phyloP scores from a whole-genome alignment of 768 basidiomycete species.

The Mycena olivaceomarginata region DNA sequence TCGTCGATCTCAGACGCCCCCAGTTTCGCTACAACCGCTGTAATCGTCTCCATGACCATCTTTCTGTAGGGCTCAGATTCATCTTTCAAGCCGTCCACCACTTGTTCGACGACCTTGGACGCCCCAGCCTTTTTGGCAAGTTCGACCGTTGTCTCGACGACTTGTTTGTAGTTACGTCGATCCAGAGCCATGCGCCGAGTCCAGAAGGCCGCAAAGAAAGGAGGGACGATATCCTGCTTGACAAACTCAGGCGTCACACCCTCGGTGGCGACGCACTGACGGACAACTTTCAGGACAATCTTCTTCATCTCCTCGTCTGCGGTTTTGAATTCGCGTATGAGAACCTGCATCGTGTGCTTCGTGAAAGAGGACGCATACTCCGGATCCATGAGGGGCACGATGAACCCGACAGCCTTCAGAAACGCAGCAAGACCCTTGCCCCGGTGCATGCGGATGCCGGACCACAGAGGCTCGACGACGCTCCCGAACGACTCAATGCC shows the following conservation, averaged over 20 bases:
- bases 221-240: conserved; percentile 96
- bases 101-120: conserved; percentile 91
- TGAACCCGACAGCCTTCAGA: conserved; percentile 98
- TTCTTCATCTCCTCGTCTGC: conserved; percentile 99
- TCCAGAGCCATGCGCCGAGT: conserved; percentile 98
- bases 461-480: conserved; percentile 95
- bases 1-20: conserved; percentile 98
- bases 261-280: conserved; percentile 98
- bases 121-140: conserved; percentile 97
- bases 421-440: conserved; percentile 96
- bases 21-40: conserved; percentile 92
- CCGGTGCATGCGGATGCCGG: conserved; percentile 94
- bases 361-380: conserved; percentile 99
- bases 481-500: conserved; percentile 99
- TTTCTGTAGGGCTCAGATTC: conserved; percentile 94
- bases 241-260: conserved; percentile 97
- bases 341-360: conserved; percentile 97
- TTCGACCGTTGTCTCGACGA: conserved; percentile 99
- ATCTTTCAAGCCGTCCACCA: conserved; percentile 93
- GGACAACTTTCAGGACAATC: conserved; percentile 98
- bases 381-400: conserved; percentile 99
- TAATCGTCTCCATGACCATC: conserved; percentile 99
- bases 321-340: conserved; percentile 98
- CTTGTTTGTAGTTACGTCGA: conserved; percentile 95
- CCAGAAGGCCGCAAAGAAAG: conserved; percentile 99